A percentile compares a stretch with the other conserved stretches of the same genome.
Conservation (phyloP, 1,284 basidiomycete genomes). For the Ceratobasidium sp. region DNA sequence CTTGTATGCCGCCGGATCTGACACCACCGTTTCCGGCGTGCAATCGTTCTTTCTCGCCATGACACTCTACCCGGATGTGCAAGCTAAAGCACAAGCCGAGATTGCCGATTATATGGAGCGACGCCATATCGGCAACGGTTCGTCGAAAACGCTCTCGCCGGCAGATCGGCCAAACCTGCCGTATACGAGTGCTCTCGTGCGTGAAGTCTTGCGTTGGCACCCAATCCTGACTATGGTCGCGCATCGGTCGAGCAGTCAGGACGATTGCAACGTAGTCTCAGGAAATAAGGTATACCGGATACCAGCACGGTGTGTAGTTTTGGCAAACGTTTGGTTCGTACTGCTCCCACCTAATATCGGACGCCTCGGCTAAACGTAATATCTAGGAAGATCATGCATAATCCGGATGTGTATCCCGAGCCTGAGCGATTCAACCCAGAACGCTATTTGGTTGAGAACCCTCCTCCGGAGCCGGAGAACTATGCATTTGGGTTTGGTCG, state of each 20-base stretch:
- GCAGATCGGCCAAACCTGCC: conserved; percentile 17
- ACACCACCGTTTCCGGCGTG: conserved; percentile 43
- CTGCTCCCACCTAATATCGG: no score
- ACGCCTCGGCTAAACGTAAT: neutral
- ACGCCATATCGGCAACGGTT: neutral
- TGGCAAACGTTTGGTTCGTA: conserved; percentile 31
- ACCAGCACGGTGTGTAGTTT: conserved; percentile 11
- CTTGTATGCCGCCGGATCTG: conserved; percentile 53
- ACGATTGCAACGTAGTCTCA: conserved; percentile 21
- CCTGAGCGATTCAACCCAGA: conserved; percentile 89
- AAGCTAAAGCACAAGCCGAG: conserved; percentile 32
- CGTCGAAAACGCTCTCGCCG: neutral
- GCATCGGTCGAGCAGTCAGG: neutral
- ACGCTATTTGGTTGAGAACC: conserved; percentile 88
- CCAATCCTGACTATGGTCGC: conserved; percentile 12
- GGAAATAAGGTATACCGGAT: conserved; percentile 22
- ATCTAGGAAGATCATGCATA: conserved; percentile 69
- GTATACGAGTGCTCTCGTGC: conserved; percentile 30
- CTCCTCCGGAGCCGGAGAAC: conserved; percentile 55
- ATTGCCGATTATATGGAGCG: conserved; percentile 8
- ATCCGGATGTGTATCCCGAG: conserved; percentile 87
- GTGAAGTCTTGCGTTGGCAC: conserved; percentile 39
- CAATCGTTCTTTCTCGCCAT: conserved; percentile 42
- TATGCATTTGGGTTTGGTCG: conserved; percentile 41
- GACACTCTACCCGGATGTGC: conserved; percentile 39